Evolutionary conservation across 352 stramenopile species (phyloP).

Genomic region (Phytopythium cucurbitacearum): DNA sequence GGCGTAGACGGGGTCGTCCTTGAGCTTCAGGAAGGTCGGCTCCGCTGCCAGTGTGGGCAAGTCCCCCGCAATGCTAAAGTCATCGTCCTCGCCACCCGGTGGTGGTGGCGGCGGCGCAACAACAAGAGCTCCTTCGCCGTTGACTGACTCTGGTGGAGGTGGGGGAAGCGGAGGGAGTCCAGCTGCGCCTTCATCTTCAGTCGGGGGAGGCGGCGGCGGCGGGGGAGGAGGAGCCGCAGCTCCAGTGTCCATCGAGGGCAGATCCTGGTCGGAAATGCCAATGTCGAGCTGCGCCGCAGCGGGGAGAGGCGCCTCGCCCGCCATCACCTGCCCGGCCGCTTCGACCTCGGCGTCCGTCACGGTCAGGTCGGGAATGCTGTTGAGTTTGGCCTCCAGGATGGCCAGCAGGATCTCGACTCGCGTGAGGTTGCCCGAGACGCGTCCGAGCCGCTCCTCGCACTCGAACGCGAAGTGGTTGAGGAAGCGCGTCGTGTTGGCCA

Average conservation of each 20-base stretch:
- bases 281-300: conserved; percentile 29
- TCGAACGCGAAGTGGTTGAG: conserved; percentile 84
- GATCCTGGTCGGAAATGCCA: conserved; percentile 61
- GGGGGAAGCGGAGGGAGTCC: conserved; percentile 40
- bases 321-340: conserved; percentile 25
- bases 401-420: conserved; percentile 80
- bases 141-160: conserved; percentile 21
- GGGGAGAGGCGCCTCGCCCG: conserved; percentile 7
- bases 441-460: conserved; percentile 75
- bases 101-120: conserved; percentile 22
- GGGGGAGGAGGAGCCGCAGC: conserved; percentile 22
- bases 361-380: conserved; percentile 75
- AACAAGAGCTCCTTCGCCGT: conserved; percentile 10
- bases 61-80: conserved; percentile 7
- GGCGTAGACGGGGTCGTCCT: conserved; percentile 75
- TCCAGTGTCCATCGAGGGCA: conserved; percentile 43
- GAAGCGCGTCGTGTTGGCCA: conserved; percentile 82
- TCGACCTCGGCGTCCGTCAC: conserved; percentile 60
- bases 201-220: conserved; percentile 18
- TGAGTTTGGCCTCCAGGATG: conserved; percentile 83
- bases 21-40: conserved; percentile 66
- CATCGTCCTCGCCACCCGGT: conserved; percentile 23
- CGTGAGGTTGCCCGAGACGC: conserved; percentile 69
- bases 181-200: conserved; percentile 10
- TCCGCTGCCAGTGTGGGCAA: conserved; percentile 8